These are phyloP conservation scores for Puccinia hordei DNA, from an alignment of 1,284 basidiomycete genomes.

Conservation along the genomic window DNA sequence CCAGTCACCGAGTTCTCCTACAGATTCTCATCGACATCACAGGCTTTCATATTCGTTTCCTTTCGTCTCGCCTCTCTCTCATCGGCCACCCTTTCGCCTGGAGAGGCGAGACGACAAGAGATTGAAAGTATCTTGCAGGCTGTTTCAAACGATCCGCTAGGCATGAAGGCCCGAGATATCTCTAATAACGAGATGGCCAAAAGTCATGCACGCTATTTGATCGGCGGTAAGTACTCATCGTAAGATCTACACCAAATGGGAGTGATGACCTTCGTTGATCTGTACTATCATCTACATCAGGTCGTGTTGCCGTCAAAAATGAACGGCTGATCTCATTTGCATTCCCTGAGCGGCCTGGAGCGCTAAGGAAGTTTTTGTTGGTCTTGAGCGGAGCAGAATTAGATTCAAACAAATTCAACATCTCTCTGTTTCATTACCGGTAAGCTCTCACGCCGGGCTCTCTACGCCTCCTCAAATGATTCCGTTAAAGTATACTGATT, in stretches of 20 bases:
- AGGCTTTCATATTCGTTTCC: conserved; percentile 84
- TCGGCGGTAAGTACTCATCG: conserved; percentile 65
- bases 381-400: conserved; percentile 56
- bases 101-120: conserved; percentile 67
- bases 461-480: neutral
- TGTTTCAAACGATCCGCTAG: conserved; percentile 67
- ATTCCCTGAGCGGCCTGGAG: conserved; percentile 92
- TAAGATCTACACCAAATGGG: no score
- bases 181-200: conserved; percentile 95
- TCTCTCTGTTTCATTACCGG: conserved; percentile 46
- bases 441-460: neutral
- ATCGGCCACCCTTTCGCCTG: conserved; percentile 50
- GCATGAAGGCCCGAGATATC: conserved; percentile 73
- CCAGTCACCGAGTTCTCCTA: conserved; percentile 97
- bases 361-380: conserved; percentile 82
- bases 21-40: conserved; percentile 71
- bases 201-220: conserved; percentile 88
- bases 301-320: conserved; percentile 72
- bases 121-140: conserved; percentile 65
- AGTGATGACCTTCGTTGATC: neutral
- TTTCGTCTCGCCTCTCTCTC: conserved; percentile 74
- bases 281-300: conserved; percentile 57
- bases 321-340: conserved; percentile 87
- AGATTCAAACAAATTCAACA: conserved; percentile 29
- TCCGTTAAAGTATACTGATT: neutral